Percentiles rank a stretch among this genome's conserved stretches.
Conservation (phyloP, 352 stramenopile genomes). For the Globisporangium alternatum region DNA sequence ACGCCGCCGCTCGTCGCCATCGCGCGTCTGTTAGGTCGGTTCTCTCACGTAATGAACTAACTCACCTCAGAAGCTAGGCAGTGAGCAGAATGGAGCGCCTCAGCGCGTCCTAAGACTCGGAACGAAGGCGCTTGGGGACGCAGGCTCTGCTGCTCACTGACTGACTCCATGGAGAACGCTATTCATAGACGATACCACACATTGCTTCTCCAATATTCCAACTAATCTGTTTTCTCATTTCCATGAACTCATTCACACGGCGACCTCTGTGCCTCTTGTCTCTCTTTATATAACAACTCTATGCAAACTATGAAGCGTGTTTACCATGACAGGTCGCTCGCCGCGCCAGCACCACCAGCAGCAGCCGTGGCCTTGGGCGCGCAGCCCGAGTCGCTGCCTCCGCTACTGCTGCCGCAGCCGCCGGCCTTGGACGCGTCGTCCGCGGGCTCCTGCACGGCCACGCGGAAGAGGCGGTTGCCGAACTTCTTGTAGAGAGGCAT, state of each 20-base stretch:
- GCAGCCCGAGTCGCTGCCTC: slow-evolving; percentile 21
- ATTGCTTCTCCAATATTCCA: background rate
- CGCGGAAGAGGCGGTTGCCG: slow-evolving; percentile 80
- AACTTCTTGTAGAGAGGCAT: slow-evolving; percentile 88
- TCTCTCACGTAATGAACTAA: background rate
- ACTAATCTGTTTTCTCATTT: background rate
- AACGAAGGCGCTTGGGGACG: no score
- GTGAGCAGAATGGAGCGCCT: no score
- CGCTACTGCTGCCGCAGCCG: slow-evolving; percentile 34
- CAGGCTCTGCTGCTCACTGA: no score
- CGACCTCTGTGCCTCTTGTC: background rate
- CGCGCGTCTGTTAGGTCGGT: background rate
- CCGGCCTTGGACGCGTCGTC: slow-evolving; percentile 21
- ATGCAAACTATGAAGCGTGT: background rate
- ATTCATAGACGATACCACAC: no score
- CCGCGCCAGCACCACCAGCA: slow-evolving; percentile 32
- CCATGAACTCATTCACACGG: background rate
- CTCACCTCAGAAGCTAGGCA: background rate
- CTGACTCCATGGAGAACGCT: no score
- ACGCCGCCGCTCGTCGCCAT: slow-evolving; percentile 18
- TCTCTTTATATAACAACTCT: slow-evolving; percentile 8
- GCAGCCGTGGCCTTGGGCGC: slow-evolving; percentile 36
- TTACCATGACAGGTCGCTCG: slow-evolving; percentile 67
- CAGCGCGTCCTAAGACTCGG: background rate
- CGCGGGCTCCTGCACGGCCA: slow-evolving; percentile 68